Conservation (phyloP, 1,284 basidiomycete genomes). For the Cryptococcus amylolentus region DNA sequence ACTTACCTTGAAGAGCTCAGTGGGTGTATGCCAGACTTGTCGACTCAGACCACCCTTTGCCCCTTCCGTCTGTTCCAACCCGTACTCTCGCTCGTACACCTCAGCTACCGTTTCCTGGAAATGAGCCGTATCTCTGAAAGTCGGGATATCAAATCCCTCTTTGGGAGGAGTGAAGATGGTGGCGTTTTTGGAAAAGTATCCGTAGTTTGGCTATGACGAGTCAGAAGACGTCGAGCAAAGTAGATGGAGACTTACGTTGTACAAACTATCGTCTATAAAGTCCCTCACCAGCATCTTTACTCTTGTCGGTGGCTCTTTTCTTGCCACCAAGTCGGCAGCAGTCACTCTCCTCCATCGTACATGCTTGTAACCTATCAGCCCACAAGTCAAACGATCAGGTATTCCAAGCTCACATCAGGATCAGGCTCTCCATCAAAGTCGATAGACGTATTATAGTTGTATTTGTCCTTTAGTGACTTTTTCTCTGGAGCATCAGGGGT, state of each 20-base stretch:
- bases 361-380: conserved; percentile 20
- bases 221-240: neutral
- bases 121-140: conserved; percentile 64
- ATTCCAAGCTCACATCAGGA: conserved; percentile 36
- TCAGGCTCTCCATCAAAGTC: conserved; percentile 38
- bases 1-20: conserved; percentile 90
- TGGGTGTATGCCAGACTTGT: conserved; percentile 99
- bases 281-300: conserved; percentile 95
- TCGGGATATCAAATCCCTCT: conserved; percentile 63
- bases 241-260: conserved; percentile 59
- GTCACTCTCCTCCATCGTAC: conserved; percentile 65
- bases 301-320: conserved; percentile 65
- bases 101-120: conserved; percentile 78
- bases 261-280: conserved; percentile 94
- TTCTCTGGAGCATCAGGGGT: neutral
- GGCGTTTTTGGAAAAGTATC: conserved; percentile 91
- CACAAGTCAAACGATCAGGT: neutral
- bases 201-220: conserved; percentile 69
- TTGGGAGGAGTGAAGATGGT: conserved; percentile 73
- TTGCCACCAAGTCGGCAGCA: conserved; percentile 64
- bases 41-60: conserved; percentile 67
- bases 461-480: conserved; percentile 16
- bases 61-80: conserved; percentile 47
- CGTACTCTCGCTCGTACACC: conserved; percentile 59
- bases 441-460: conserved; percentile 48